Percentiles rank a stretch among this genome's conserved stretches.
These are phyloP conservation scores for Paramecium bursaria DNA, from an alignment of 73 alveolate species.

Conservation along the genomic window DNA sequence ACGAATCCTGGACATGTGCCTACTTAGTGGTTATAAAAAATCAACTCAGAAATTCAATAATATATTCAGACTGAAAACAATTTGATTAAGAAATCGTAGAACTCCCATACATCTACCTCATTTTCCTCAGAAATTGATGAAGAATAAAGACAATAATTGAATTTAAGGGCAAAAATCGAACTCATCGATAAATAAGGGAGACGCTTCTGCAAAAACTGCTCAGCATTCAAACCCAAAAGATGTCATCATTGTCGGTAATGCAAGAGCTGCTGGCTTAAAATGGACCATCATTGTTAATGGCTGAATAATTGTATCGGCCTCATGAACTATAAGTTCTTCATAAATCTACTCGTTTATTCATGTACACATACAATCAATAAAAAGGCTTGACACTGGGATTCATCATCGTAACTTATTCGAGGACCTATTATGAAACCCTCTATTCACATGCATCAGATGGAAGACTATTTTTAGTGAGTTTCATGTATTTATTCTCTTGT, in stretches of 20 bases:
- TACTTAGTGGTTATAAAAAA: slow-evolving; percentile 6
- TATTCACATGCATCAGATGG: slow-evolving; percentile 7
- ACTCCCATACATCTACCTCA: slow-evolving; percentile 37
- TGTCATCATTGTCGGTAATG: slow-evolving; percentile 83
- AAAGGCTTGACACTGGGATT: neutral
- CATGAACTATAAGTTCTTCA: slow-evolving; percentile 70
- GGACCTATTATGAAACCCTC: slow-evolving; percentile 30
- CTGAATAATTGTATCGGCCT: slow-evolving; percentile 81
- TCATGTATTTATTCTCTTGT: slow-evolving; percentile 29
- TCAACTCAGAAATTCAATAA: neutral
- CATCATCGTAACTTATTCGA: slow-evolving; percentile 8
- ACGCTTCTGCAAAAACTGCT: slow-evolving; percentile 68
- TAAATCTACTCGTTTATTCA: slow-evolving; percentile 56
- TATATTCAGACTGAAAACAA: slow-evolving; percentile 29
- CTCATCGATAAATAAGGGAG: slow-evolving; percentile 42
- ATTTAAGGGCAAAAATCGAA: slow-evolving; percentile 25
- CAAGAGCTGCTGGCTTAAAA: slow-evolving; percentile 75
- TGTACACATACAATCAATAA: neutral
- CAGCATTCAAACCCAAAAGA: slow-evolving; percentile 68
- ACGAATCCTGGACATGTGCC: slow-evolving; percentile 36
- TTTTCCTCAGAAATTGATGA: slow-evolving; percentile 54
- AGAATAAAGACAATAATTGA: slow-evolving; percentile 6
- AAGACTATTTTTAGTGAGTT: slow-evolving; percentile 13
- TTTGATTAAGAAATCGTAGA: slow-evolving; percentile 6
- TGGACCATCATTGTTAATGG: slow-evolving; percentile 88